Percentiles rank a stretch among this genome's conserved stretches.
Conservation (phyloP, 1,139 yeast genomes). For the Geotrichum aggregatum region DNA sequence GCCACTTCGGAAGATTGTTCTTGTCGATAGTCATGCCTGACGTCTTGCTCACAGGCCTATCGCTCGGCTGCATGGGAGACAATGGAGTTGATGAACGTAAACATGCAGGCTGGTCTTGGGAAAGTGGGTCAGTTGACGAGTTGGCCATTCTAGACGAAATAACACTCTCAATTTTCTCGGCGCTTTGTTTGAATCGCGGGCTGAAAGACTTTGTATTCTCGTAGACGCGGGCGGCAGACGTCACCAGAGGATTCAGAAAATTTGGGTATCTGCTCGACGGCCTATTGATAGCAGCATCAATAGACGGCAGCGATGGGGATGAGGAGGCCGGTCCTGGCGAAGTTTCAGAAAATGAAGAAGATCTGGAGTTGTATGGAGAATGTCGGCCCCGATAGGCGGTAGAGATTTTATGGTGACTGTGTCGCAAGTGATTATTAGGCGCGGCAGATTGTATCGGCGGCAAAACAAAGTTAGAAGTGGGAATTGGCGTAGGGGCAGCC, state of each 20-base stretch:
- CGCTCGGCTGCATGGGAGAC: not conserved
- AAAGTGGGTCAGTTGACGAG: not conserved
- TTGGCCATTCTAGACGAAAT: conserved; percentile 35
- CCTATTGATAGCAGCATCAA: not conserved
- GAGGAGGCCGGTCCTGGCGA: conserved; percentile 5
- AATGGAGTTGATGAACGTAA: not conserved
- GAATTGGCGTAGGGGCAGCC: not conserved
- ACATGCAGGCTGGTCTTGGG: not conserved
- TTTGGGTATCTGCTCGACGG: conserved; percentile 3
- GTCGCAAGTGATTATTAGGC: conserved; percentile 1
- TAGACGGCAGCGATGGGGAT: conserved; percentile 1
- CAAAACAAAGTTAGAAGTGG: conserved; percentile 4
- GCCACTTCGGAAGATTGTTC: conserved; percentile 2
- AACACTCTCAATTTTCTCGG: conserved; percentile 61
- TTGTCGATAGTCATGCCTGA: too few species aligned
- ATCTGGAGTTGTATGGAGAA: conserved; percentile 20
- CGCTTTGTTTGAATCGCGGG: conserved; percentile 59
- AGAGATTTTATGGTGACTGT: conserved; percentile 6
- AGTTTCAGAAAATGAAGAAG: conserved; percentile 17
- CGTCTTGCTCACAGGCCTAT: not conserved
- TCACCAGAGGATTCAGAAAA: conserved; percentile 35
- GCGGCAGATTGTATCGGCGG: conserved; percentile 14
- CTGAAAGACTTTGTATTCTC: conserved; percentile 54
- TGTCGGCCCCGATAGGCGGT: conserved; percentile 6
- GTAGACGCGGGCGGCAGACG: conserved; percentile 57